Evolutionary conservation across 208 protist genomes (phyloP).

Genomic region (Acanthamoeba lenticulata): DNA sequence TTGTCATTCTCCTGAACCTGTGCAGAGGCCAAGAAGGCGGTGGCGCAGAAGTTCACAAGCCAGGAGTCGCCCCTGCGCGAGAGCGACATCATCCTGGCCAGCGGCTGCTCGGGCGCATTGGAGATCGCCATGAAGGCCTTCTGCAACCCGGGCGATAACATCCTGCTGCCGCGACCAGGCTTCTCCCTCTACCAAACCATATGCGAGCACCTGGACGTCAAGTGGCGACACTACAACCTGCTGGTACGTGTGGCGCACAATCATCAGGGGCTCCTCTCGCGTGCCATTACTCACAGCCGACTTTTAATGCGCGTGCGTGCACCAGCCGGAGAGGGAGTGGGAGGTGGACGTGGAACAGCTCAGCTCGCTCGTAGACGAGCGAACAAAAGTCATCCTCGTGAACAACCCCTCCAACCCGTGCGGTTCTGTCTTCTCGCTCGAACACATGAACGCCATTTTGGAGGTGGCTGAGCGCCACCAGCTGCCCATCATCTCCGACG

Average conservation of each 20-base stretch:
- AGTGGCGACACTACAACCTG: conserved; percentile 89
- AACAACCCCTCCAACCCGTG: conserved; percentile 97
- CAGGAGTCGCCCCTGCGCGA: conserved; percentile 62
- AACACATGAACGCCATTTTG: conserved; percentile 85
- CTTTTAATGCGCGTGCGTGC: not conserved
- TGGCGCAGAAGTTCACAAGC: conserved; percentile 58
- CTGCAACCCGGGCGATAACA: conserved; percentile 90
- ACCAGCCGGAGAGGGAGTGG: conserved; percentile 90
- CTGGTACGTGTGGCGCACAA: conserved; percentile 61
- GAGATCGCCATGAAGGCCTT: conserved; percentile 90
- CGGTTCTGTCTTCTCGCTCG: conserved; percentile 90
- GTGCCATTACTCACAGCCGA: not conserved
- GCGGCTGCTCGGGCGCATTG: conserved; percentile 92
- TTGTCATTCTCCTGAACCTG: not conserved
- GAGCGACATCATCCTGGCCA: conserved; percentile 80
- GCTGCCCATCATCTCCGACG: conserved; percentile 94
- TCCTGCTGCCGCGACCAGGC: conserved; percentile 92
- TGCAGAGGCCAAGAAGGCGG: conserved; percentile 20
- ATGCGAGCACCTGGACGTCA: conserved; percentile 88
- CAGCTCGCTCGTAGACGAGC: conserved; percentile 87
- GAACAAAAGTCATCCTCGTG: conserved; percentile 92
- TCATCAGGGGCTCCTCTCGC: not conserved
- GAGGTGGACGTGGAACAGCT: conserved; percentile 90
- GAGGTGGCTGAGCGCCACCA: conserved; percentile 89
- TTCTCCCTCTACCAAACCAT: conserved; percentile 95